A percentile compares a stretch with the other conserved stretches of the same genome.
Evolutionary conservation across 1,284 basidiomycete species (phyloP).

Genomic region (Melampsora americana): DNA sequence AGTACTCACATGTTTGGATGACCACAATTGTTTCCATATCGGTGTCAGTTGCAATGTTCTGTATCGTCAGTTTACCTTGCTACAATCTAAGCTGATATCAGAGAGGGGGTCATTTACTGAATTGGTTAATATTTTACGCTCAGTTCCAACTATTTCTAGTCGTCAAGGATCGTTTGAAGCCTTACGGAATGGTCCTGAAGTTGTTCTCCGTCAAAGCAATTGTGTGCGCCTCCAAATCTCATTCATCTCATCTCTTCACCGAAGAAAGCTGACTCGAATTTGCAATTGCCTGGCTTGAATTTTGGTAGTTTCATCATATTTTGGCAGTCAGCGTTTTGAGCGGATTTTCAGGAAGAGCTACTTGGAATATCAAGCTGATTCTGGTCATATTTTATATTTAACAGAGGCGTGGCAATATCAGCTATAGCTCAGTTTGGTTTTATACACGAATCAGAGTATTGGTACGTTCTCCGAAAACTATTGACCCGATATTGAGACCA

Average conservation of each 20-base stretch:
- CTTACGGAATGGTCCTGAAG: background rate
- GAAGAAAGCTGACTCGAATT: background rate
- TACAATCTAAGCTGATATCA: constrained; percentile 65
- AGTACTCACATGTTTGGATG: constrained; percentile 70
- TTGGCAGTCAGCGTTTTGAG: background rate
- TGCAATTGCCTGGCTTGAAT: too few species aligned
- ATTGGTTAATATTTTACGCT: too few species aligned
- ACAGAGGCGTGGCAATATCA: too few species aligned
- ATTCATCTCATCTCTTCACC: background rate
- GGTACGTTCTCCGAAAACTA: background rate
- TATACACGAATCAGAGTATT: background rate
- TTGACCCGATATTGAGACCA: background rate
- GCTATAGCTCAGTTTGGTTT: background rate
- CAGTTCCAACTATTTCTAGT: background rate
- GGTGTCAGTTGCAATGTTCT: constrained; percentile 69
- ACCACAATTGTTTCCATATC: constrained; percentile 66
- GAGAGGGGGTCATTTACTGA: too few species aligned
- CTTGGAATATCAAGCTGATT: too few species aligned
- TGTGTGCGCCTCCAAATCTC: background rate
- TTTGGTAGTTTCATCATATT: constrained; percentile 26
- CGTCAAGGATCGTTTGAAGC: background rate
- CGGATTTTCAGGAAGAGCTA: too few species aligned
- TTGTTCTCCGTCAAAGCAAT: constrained; percentile 64
- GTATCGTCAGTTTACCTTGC: constrained; percentile 51
- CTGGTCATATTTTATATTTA: too few species aligned